These are phyloP conservation scores for Kluyveromyces sp. DNA, from an alignment of 1,139 yeast genomes.

Conservation along the genomic window DNA sequence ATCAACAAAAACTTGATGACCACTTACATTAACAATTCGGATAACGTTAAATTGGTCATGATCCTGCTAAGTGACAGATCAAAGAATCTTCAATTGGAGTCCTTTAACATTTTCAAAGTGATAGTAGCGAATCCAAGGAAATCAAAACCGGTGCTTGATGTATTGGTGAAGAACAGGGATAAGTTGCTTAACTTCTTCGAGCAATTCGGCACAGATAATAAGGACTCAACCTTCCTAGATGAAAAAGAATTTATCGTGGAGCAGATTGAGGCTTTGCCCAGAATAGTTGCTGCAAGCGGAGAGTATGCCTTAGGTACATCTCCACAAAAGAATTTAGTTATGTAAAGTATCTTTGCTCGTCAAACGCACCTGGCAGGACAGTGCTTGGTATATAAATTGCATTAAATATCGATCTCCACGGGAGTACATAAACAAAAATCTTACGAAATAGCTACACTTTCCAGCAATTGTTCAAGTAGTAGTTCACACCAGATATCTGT, in stretches of 20 bases:
- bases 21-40: conserved; percentile 70
- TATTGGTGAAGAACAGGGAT: conserved; percentile 72
- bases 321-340: conserved; percentile 11
- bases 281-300: conserved; percentile 32
- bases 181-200: conserved; percentile 66
- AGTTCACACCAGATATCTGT: conserved; percentile 30
- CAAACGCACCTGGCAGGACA: no score
- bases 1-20: conserved; percentile 69
- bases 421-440: neutral
- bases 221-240: conserved; percentile 63
- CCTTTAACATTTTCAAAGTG: conserved; percentile 86
- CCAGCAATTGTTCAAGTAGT: conserved; percentile 24
- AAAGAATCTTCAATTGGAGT: conserved; percentile 80
- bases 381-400: neutral
- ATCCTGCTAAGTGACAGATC: conserved; percentile 79
- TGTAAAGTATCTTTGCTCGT: neutral
- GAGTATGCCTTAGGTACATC: conserved; percentile 14
- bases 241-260: conserved; percentile 76
- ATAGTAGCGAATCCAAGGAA: conserved; percentile 94
- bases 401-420: neutral
- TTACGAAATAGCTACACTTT: conserved; percentile 5
- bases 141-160: conserved; percentile 70
- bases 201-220: conserved; percentile 52
- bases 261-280: conserved; percentile 66
- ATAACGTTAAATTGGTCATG: conserved; percentile 81